A percentile compares a stretch with the other conserved stretches of the same genome.
These are phyloP conservation scores for Metrosideros polymorpha DNA, from an alignment of 441 rosid species.

Conservation along the genomic window DNA sequence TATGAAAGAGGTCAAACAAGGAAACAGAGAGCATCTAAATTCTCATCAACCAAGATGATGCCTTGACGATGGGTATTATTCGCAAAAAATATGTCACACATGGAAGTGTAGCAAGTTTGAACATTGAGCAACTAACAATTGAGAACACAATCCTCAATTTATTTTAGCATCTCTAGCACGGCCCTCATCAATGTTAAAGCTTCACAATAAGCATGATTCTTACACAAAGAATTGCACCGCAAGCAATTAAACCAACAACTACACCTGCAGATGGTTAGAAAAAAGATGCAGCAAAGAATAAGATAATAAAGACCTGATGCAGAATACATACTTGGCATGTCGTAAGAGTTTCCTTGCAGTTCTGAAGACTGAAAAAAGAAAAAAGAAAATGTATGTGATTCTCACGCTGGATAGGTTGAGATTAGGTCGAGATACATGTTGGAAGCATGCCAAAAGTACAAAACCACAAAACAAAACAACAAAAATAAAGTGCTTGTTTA, in stretches of 20 bases:
- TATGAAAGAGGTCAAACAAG: not conserved
- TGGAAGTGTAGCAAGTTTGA: not conserved
- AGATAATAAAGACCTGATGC: not conserved
- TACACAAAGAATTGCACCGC: not conserved
- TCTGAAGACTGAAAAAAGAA: slow-evolving; percentile 54
- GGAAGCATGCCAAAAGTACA: not conserved
- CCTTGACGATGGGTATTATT: not conserved
- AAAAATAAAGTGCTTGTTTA: slow-evolving; percentile 4
- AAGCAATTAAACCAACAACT: not conserved
- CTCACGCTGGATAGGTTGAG: not conserved
- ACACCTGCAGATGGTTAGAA: not conserved
- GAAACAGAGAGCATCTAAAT: not conserved
- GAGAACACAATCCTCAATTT: not conserved
- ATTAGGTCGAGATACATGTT: not conserved
- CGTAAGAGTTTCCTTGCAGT: slow-evolving; percentile 63
- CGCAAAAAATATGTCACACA: not conserved
- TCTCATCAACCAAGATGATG: not conserved
- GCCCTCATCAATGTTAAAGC: not conserved
- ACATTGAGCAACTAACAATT: not conserved
- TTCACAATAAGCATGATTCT: not conserved
- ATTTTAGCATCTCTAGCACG: not conserved
- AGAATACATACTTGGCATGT: slow-evolving; percentile 57
- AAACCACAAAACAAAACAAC: not conserved
- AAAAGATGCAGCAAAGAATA: not conserved
- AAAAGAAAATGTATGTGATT: not conserved